Conservation (phyloP, 306 rosid genomes). For the Glycyrrhiza uralensis region DNA sequence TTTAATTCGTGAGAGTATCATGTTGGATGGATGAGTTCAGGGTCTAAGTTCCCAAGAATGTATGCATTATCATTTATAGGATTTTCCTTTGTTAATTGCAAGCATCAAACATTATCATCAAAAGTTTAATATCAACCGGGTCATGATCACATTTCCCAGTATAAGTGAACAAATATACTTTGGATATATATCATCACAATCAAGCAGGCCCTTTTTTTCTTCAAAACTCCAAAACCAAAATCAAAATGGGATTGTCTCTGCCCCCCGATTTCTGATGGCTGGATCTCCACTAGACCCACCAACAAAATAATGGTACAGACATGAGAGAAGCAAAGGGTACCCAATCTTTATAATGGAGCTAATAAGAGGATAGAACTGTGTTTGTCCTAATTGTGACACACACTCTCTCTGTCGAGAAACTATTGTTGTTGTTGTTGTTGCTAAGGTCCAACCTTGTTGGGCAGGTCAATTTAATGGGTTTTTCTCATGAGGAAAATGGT, state of each 20-base stretch:
- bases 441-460: slow-evolving; percentile 30
- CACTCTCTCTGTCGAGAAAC: not conserved
- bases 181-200: slow-evolving; percentile 6
- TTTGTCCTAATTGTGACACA: slow-evolving; percentile 36
- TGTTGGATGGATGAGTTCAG: not conserved
- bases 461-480: slow-evolving; percentile 14
- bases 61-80: not conserved
- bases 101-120: not conserved
- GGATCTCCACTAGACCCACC: slow-evolving; percentile 40
- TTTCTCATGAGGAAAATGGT: slow-evolving; percentile 2
- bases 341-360: slow-evolving; percentile 31
- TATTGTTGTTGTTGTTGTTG: not conserved
- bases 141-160: not conserved
- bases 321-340: slow-evolving; percentile 14
- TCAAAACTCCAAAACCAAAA: slow-evolving; percentile 42
- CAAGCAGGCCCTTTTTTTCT: slow-evolving; percentile 6
- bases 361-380: slow-evolving; percentile 27
- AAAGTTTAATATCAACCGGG: slow-evolving; percentile 24
- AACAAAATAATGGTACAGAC: slow-evolving; percentile 30
- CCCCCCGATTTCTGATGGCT: slow-evolving; percentile 32
- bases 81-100: not conserved
- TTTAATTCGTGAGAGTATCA: not conserved
- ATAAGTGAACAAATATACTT: slow-evolving; percentile 12
- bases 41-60: not conserved
- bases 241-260: slow-evolving; percentile 33